These are phyloP conservation scores for Paraphoma chrysanthemicola DNA, from an alignment of 2,329 filamentous ascomycete genomes.

Conservation along the genomic window DNA sequence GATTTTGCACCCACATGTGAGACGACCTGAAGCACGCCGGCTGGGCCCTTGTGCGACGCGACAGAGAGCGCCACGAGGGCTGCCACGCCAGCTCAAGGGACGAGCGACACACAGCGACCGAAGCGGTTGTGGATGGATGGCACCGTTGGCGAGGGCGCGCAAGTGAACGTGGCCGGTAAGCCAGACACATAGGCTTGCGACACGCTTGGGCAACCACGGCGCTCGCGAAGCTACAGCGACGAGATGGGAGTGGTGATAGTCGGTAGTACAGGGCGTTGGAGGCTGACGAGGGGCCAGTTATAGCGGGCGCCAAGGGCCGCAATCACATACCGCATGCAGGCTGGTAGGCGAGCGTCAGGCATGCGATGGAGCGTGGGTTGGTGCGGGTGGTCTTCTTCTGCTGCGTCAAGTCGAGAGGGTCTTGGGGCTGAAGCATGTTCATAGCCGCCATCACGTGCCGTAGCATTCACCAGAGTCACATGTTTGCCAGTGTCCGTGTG, in stretches of 20 bases:
- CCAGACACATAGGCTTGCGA: conserved; percentile 23
- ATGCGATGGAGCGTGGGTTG: conserved; percentile 5
- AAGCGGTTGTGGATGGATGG: conserved; percentile 30
- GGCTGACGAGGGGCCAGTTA: conserved; percentile 26
- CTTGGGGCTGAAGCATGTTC: neutral
- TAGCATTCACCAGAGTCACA: neutral
- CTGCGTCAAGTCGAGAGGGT: conserved; percentile 10
- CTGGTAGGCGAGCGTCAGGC: conserved; percentile 24
- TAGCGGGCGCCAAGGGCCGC: conserved; percentile 24
- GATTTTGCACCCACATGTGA: conserved; percentile 43
- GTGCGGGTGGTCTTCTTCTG: conserved; percentile 26
- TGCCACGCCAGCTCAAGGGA: conserved; percentile 41
- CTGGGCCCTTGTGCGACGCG: conserved; percentile 36
- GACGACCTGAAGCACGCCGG: conserved; percentile 42
- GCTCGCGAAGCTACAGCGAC: conserved; percentile 22
- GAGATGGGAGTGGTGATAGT: conserved; percentile 25
- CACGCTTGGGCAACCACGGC: conserved; percentile 25
- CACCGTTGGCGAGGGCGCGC: conserved; percentile 30
- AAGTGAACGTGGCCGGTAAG: conserved; percentile 38
- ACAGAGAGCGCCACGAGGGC: conserved; percentile 44
- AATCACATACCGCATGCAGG: conserved; percentile 28
- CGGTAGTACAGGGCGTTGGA: conserved; percentile 35
- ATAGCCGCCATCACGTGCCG: neutral
- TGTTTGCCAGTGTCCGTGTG: neutral
- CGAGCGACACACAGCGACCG: conserved; percentile 27